Percentiles rank a stretch among this genome's conserved stretches.
These are phyloP conservation scores for Paramyrothecium sp. DNA, from an alignment of 2,329 filamentous ascomycete genomes.

Conservation along the genomic window DNA sequence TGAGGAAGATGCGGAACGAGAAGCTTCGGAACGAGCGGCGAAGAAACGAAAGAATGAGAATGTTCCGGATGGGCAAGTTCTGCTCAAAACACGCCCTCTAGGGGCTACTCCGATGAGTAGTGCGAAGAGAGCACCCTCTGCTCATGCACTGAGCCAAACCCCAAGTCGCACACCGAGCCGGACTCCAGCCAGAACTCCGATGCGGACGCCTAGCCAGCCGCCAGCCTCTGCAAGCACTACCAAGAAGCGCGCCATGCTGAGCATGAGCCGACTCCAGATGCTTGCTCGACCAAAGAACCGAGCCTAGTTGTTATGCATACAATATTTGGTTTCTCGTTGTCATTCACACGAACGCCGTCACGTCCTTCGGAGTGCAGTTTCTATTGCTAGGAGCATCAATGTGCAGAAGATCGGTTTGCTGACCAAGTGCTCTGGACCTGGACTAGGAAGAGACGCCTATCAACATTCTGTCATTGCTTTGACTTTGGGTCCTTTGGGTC, in stretches of 20 bases:
- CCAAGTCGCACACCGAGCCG: slow-evolving; percentile 7
- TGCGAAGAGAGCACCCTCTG: slow-evolving; percentile 32
- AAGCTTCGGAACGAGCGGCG: slow-evolving; percentile 45
- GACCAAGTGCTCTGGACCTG: no score
- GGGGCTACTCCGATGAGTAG: slow-evolving; percentile 29
- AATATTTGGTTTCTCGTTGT: neutral
- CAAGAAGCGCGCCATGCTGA: slow-evolving; percentile 54
- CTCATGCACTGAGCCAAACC: slow-evolving; percentile 20
- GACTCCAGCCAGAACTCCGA: neutral
- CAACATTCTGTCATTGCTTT: no score
- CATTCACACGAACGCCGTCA: neutral
- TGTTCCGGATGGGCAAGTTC: slow-evolving; percentile 49
- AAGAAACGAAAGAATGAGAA: slow-evolving; percentile 58
- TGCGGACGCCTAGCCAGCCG: slow-evolving; percentile 14
- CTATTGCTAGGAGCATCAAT: no score
- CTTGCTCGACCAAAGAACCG: slow-evolving; percentile 60
- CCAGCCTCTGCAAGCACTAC: slow-evolving; percentile 37
- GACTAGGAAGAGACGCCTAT: no score
- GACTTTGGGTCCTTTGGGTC: no score
- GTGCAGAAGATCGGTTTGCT: no score
- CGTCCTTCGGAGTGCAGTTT: no score
- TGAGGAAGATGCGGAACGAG: slow-evolving; percentile 52
- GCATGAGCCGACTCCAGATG: slow-evolving; percentile 59
- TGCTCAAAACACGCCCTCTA: slow-evolving; percentile 48
- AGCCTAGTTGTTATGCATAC: slow-evolving; percentile 28